A percentile compares a stretch with the other conserved stretches of the same genome.
phyloP scores from a whole-genome alignment of 495 filamentous ascomycete genomes.

The Podospora appendiculata region DNA sequence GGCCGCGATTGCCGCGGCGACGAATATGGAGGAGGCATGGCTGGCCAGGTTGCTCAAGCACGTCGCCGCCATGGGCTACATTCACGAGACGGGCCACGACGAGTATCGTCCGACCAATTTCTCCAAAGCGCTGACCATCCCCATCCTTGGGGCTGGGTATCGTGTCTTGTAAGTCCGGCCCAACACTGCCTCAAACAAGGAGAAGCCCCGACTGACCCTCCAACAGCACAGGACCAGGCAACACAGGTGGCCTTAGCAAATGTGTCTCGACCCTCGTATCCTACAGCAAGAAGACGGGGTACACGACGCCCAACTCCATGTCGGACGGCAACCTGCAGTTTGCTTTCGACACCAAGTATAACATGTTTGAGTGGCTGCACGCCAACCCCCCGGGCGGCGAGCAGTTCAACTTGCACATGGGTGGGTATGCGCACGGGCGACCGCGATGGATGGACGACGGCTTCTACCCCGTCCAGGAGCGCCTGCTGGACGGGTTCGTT shows the following conservation, averaged over 20 bases:
- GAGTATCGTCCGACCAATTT: conserved; percentile 39
- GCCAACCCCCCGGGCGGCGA: conserved; percentile 10
- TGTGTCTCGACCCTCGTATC: no score
- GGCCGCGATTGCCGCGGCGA: background rate
- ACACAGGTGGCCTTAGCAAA: no score
- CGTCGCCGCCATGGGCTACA: conserved; percentile 40
- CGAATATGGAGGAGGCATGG: background rate
- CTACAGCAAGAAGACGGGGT: no score
- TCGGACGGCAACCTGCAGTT: no score
- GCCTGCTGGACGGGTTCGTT: conserved; percentile 23
- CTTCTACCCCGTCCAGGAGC: conserved; percentile 41
- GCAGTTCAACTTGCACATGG: conserved; percentile 46
- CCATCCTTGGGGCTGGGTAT: conserved; percentile 20
- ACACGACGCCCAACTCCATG: no score
- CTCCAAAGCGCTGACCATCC: conserved; percentile 28
- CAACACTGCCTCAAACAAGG: conserved; percentile 14
- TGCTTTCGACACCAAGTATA: conserved; percentile 15
- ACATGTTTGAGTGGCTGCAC: conserved; percentile 21
- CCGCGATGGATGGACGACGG: conserved; percentile 44
- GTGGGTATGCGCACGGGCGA: conserved; percentile 38
- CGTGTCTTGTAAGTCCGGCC: background rate
- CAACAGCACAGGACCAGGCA: no score
- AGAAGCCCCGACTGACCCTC: no score
- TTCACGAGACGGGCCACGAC: conserved; percentile 35
- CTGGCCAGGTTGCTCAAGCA: conserved; percentile 36